Percentiles rank a stretch among this genome's conserved stretches.
These are phyloP conservation scores for Ophiostoma sp. DNA, from an alignment of 2,329 filamentous ascomycete genomes.

Conservation along the genomic window DNA sequence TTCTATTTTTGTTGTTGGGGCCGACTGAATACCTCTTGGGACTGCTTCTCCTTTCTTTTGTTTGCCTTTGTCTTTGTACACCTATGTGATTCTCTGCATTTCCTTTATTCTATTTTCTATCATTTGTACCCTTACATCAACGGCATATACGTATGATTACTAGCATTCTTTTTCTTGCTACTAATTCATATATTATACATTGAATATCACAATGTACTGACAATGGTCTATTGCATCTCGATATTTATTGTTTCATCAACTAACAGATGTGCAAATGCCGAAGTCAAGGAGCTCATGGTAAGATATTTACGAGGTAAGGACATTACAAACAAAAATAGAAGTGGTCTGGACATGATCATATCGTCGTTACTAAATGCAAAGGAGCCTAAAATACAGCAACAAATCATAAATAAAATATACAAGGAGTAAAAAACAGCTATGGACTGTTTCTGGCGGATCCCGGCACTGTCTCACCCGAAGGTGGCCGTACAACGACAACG, in stretches of 20 bases:
- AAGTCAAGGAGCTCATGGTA: not conserved
- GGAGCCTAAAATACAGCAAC: not conserved
- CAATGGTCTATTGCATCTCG: no score
- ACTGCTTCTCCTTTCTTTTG: not conserved
- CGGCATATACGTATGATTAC: no score
- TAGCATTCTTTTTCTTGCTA: no score
- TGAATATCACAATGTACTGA: no score
- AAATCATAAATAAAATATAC: not conserved
- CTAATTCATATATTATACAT: no score
- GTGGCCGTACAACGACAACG: not conserved
- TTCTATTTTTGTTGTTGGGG: not conserved
- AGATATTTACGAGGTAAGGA: not conserved
- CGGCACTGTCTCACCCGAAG: not conserved
- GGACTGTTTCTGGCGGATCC: not conserved
- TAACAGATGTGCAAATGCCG: not conserved
- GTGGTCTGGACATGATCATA: not conserved
- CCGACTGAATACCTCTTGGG: not conserved
- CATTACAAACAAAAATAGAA: not conserved
- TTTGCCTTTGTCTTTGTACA: not conserved
- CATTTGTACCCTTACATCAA: not conserved
- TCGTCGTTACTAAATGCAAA: not conserved
- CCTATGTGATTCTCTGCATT: not conserved
- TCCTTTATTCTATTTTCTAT: not conserved
- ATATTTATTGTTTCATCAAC: not conserved
- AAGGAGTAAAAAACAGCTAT: not conserved